Percentiles rank a stretch among this genome's conserved stretches.
Conservation (phyloP, 192 early-diverging fungal genomes). For the Entophlyctis luteolus region DNA sequence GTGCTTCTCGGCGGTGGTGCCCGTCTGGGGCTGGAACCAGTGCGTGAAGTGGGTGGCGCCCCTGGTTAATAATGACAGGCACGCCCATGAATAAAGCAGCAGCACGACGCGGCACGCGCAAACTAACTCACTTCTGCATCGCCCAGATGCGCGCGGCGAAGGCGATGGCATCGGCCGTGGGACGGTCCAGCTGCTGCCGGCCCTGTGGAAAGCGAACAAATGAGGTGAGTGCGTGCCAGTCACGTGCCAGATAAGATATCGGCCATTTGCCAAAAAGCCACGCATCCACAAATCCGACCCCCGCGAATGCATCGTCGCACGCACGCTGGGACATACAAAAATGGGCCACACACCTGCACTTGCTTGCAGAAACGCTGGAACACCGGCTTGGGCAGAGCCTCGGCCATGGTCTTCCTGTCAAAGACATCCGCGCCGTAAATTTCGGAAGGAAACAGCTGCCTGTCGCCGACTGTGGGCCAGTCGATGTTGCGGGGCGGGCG, state of each 20-base stretch:
- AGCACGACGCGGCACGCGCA: not conserved
- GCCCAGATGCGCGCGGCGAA: conserved; percentile 97
- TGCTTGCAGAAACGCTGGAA: conserved; percentile 91
- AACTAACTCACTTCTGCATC: no score
- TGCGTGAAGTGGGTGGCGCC: conserved; percentile 98
- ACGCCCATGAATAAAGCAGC: not conserved
- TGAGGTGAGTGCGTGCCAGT: no score
- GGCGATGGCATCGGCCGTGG: conserved; percentile 94
- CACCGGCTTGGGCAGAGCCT: conserved; percentile 90
- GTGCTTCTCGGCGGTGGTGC: conserved; percentile 97
- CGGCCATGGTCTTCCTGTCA: conserved; percentile 81
- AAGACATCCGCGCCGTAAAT: conserved; percentile 94
- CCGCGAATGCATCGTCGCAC: no score
- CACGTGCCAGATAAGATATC: conserved; percentile 10
- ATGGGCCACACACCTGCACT: conserved; percentile 50
- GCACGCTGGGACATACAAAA: no score
- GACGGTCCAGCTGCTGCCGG: conserved; percentile 79
- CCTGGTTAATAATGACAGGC: no score
- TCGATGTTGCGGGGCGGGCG: conserved; percentile 67
- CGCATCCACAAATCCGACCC: no score
- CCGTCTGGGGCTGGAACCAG: conserved; percentile 99
- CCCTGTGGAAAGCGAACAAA: no score
- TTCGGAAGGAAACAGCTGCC: conserved; percentile 74
- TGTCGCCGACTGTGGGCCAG: conserved; percentile 74
- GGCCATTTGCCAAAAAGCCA: not conserved